A percentile compares a stretch with the other conserved stretches of the same genome.
phyloP scores from a whole-genome alignment of 148 eudicot species.

The Polygonum maritimum region DNA sequence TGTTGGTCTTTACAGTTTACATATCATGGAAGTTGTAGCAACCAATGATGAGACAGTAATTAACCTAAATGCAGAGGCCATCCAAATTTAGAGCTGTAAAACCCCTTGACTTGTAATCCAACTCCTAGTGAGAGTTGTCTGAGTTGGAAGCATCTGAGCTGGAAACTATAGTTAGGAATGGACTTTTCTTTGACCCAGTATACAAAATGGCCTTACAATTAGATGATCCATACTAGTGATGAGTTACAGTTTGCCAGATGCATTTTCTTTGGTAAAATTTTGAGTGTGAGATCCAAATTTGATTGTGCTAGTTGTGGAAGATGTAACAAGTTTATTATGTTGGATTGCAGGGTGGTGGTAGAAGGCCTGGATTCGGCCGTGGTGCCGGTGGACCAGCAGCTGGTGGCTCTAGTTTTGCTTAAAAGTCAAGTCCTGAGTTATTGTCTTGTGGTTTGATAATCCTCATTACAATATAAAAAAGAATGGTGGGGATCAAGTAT shows the following conservation, averaged over 20 bases:
- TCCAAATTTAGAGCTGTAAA: not conserved
- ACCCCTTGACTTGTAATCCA: too few relatives aligned
- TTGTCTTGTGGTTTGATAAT: not conserved
- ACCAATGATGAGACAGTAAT: too few relatives aligned
- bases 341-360: constrained; percentile 11
- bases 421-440: not conserved
- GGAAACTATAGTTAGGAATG: too few relatives aligned
- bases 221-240: too few relatives aligned
- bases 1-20: too few relatives aligned
- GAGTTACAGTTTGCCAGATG: not conserved
- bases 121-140: too few relatives aligned
- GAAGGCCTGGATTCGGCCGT: constrained; percentile 13
- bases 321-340: not conserved
- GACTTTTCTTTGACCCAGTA: not conserved
- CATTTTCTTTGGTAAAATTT: not conserved
- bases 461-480: not conserved
- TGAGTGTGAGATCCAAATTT: not conserved
- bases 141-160: too few relatives aligned
- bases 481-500: not conserved
- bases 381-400: constrained; percentile 4
- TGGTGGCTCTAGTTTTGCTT: constrained; percentile 1
- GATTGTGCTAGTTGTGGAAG: not conserved
- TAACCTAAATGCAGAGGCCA: not conserved
- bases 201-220: not conserved
- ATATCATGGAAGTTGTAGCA: too few relatives aligned